These are phyloP conservation scores for Raphidocelis subcapitata DNA, from an alignment of 139 green algal species.

Conservation along the genomic window DNA sequence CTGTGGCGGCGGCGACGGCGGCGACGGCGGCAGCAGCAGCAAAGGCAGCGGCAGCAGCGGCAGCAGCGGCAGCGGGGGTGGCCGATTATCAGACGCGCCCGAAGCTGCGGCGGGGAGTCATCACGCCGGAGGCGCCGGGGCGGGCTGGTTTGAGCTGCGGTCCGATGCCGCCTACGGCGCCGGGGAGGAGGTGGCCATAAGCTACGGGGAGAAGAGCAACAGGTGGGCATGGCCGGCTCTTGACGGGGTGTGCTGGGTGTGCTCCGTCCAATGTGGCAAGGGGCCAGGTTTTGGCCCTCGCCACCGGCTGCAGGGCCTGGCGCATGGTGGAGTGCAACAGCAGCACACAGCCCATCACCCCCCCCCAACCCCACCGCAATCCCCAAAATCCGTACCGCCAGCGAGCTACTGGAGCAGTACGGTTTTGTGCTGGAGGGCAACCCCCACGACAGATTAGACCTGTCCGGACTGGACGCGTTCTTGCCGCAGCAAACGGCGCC, in stretches of 20 bases:
- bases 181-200: constrained; percentile 28
- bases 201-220: constrained; percentile 42
- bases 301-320: background rate
- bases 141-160: background rate
- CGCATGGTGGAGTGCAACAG: background rate
- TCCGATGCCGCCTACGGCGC: background rate
- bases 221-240: constrained; percentile 2
- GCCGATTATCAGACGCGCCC: background rate
- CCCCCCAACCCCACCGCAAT: too few species aligned
- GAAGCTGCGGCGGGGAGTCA: background rate
- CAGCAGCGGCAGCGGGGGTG: background rate
- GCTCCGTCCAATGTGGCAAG: background rate
- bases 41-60: background rate
- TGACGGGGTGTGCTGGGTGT: too few species aligned
- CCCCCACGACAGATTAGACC: background rate
- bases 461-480: too few species aligned
- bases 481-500: too few species aligned
- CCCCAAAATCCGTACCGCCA: too few species aligned
- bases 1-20: background rate
- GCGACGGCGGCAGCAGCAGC: background rate
- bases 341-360: background rate
- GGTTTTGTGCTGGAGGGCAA: constrained; percentile 7
- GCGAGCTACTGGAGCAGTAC: constrained; percentile 55
- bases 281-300: too few species aligned
- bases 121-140: background rate